Evolutionary conservation across 768 basidiomycete species (phyloP), one percentile per base, ranked within the genome.

Genomic region (Lactarius sp.): DNA sequence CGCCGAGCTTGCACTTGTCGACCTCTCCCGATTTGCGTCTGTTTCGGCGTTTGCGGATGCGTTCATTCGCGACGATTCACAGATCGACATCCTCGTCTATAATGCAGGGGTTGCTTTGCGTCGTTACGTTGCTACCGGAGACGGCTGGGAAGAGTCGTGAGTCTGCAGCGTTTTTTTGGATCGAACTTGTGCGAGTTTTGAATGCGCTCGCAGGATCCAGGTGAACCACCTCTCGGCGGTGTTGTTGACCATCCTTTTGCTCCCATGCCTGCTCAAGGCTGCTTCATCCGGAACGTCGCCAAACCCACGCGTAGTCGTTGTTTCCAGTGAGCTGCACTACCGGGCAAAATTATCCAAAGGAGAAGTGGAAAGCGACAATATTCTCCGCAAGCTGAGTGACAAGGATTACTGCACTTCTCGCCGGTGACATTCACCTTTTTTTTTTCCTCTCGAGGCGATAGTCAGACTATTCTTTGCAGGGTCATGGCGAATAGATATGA

Each of bases 131-230:
- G 9, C 39, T 37, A 73, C 74, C 4, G 31, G 22, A 1, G 75
- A 75, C 36, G 72, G 69, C 1, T 75, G 70, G 69, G 74, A 75
- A 59, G 52, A 50, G 52, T 56, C 22, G 74, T 73, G 58, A 49
- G 73, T 65, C 27, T 33, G 27, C 22, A 1, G 10, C 10, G 6
- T 20, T 5, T 49, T 33, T 13, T 49, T 41, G 39, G 2, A 9
- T 18, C 27, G 6, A 49, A 14, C 2, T 22, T 6, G 37, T 6
- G 37, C 36, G 0, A 13, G 20, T 27, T 39, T 14, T 34, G 41
- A 60, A 33, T 33, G 9, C 6, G 5, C 31, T 16, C 36, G 34
- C 33, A 85, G 82, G 10, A 59, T 82, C 0, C 82, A 84, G 64
- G 76, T 80, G 46, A 83, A 83, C 67, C 65, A 63, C 55, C 52